Percentiles rank a stretch among this genome's conserved stretches.
Conservation (phyloP, 139 green algal species). For the Pleodorina starrii region DNA sequence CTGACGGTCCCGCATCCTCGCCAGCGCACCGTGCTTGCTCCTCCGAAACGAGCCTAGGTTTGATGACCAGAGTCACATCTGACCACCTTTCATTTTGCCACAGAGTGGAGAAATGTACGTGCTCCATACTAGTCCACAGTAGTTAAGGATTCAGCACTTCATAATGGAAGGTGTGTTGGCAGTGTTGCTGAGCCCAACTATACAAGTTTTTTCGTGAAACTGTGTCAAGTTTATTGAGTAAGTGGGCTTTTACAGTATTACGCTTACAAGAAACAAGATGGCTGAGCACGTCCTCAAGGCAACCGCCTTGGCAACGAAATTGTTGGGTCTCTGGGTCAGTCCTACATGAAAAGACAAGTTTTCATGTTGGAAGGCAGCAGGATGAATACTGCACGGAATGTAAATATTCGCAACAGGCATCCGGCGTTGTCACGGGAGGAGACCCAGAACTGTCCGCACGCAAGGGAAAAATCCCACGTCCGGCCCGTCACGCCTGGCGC, state of each 20-base stretch:
- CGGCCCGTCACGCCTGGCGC: no score
- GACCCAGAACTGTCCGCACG: no score
- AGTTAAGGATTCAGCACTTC: not conserved
- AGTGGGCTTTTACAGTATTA: not conserved
- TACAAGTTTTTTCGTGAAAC: not conserved
- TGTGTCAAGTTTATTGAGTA: not conserved
- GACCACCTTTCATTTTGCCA: conserved; percentile 21
- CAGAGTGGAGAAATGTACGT: conserved; percentile 6
- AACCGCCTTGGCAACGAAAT: no score
- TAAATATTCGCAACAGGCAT: no score
- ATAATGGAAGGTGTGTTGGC: no score
- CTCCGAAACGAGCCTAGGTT: not conserved
- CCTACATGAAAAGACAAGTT: no score
- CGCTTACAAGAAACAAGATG: not conserved
- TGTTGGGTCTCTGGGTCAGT: no score
- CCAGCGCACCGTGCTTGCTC: not conserved
- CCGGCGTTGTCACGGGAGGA: no score
- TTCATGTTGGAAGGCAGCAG: no score
- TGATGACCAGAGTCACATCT: conserved; percentile 7
- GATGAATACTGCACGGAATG: no score
- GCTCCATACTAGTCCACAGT: not conserved
- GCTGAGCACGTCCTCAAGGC: not conserved
- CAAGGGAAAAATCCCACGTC: no score
- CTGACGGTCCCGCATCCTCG: not conserved
- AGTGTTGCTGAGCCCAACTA: no score